Percentiles rank a stretch among this genome's conserved stretches.
Evolutionary conservation across 1,284 basidiomycete species (phyloP).

Genomic region (Ceratobasidium sp.): DNA sequence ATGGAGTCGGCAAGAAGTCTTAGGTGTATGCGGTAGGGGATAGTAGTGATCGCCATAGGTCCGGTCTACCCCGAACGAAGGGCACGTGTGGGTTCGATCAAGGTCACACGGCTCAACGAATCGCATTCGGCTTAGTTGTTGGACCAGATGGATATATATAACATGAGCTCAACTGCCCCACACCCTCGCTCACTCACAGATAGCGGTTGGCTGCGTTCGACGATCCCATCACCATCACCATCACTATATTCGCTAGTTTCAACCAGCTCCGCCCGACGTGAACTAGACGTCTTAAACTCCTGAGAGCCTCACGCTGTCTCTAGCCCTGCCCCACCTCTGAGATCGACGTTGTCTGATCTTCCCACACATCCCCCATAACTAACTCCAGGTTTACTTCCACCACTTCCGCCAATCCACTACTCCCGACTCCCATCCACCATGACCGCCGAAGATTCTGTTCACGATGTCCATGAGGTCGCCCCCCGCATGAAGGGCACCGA

Average conservation of each 20-base stretch:
- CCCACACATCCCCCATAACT: no score
- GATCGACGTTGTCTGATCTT: no score
- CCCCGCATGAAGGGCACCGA: slow-evolving; percentile 66
- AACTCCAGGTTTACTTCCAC: neutral
- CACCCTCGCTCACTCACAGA: slow-evolving; percentile 9
- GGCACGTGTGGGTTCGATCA: slow-evolving; percentile 15
- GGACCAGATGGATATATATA: slow-evolving; percentile 8
- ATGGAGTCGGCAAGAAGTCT: neutral
- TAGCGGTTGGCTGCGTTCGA: slow-evolving; percentile 1
- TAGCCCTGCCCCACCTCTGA: slow-evolving; percentile 9
- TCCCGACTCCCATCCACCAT: slow-evolving; percentile 5
- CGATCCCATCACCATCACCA: neutral
- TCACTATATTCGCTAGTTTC: neutral
- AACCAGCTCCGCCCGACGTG: neutral
- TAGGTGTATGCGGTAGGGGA: slow-evolving; percentile 20
- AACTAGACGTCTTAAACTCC: neutral
- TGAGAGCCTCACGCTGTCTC: neutral
- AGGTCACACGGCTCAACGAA: slow-evolving; percentile 26
- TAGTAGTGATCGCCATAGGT: slow-evolving; percentile 13
- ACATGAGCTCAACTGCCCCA: slow-evolving; percentile 17
- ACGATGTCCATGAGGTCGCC: slow-evolving; percentile 59
- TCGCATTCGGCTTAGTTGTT: neutral
- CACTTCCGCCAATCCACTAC: slow-evolving; percentile 4
- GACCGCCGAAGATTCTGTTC: slow-evolving; percentile 39
- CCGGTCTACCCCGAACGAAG: slow-evolving; percentile 4